Percentiles rank a stretch among this genome's conserved stretches.
These are phyloP conservation scores for Aspergillus sp. DNA, from an alignment of 2,329 filamentous ascomycete species.

Conservation along the genomic window DNA sequence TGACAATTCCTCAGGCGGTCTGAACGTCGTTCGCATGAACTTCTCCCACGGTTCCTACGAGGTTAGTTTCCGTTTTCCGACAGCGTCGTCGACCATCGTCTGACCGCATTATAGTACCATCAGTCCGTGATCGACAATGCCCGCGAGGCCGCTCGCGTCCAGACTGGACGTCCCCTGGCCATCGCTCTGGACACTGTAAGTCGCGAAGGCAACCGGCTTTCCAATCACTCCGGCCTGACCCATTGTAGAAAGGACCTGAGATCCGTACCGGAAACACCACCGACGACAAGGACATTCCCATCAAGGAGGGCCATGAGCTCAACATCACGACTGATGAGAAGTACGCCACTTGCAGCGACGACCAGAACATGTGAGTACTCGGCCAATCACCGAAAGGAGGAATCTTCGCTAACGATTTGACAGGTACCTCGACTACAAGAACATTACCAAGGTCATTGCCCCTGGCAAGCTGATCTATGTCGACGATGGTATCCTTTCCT, in stretches of 20 bases:
- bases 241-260: slow-evolving; percentile 69
- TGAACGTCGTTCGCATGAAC: slow-evolving; percentile 99
- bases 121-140: slow-evolving; percentile 97
- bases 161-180: slow-evolving; percentile 82
- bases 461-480: slow-evolving; percentile 93
- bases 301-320: slow-evolving; percentile 76
- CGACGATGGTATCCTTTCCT: slow-evolving; percentile 95
- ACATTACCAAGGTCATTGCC: slow-evolving; percentile 97
- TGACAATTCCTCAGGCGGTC: slow-evolving; percentile 58
- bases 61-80: slow-evolving; percentile 32
- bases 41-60: slow-evolving; percentile 92
- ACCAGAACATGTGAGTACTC: slow-evolving; percentile 80
- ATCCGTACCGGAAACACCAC: slow-evolving; percentile 78
- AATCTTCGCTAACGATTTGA: background rate
- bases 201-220: slow-evolving; percentile 18
- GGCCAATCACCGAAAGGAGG: background rate
- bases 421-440: slow-evolving; percentile 98
- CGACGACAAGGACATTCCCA: slow-evolving; percentile 72
- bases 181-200: slow-evolving; percentile 84
- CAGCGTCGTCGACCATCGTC: background rate
- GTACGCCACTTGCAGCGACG: slow-evolving; percentile 79
- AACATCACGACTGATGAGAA: slow-evolving; percentile 97
- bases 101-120: slow-evolving; percentile 67
- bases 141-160: slow-evolving; percentile 74
- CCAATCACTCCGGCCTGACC: slow-evolving; percentile 10